These are phyloP conservation scores for Neurospora sp. DNA, from an alignment of 495 filamentous ascomycete genomes.

Conservation along the genomic window DNA sequence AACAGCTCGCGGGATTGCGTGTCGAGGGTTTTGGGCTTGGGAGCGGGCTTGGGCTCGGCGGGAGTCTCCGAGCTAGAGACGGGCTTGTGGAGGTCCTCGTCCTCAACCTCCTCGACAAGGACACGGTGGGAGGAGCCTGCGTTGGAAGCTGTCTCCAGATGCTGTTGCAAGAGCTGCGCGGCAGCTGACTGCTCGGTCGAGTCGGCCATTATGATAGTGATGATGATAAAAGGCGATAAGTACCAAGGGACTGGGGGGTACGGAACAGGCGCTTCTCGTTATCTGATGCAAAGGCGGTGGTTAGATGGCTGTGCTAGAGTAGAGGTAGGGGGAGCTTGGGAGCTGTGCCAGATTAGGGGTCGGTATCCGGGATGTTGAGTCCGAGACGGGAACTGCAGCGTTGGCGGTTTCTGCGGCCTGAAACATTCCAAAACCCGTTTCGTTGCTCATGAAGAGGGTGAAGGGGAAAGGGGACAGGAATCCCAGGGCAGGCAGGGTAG, in stretches of 20 bases:
- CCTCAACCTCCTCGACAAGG: slow-evolving; percentile 68
- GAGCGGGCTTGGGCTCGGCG: slow-evolving; percentile 47
- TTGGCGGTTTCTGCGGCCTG: neutral
- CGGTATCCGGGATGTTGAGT: neutral
- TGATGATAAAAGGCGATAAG: neutral
- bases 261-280: neutral
- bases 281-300: neutral
- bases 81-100: slow-evolving; percentile 58
- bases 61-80: slow-evolving; percentile 24
- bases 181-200: slow-evolving; percentile 47
- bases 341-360: neutral
- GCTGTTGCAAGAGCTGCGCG: slow-evolving; percentile 68
- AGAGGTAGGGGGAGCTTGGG: neutral
- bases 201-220: slow-evolving; percentile 18
- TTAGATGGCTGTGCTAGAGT: neutral
- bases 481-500: neutral
- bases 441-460: neutral
- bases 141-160: slow-evolving; percentile 28
- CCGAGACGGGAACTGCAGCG: neutral
- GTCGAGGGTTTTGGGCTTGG: slow-evolving; percentile 61
- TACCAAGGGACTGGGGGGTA: neutral
- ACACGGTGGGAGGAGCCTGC: slow-evolving; percentile 51
- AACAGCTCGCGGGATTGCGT: slow-evolving; percentile 83
- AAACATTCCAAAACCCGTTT: neutral
- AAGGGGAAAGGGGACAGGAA: neutral